Evolutionary conservation across 164 flowering plant species (phyloP).

Genomic region (Aristolochia fimbriata): DNA sequence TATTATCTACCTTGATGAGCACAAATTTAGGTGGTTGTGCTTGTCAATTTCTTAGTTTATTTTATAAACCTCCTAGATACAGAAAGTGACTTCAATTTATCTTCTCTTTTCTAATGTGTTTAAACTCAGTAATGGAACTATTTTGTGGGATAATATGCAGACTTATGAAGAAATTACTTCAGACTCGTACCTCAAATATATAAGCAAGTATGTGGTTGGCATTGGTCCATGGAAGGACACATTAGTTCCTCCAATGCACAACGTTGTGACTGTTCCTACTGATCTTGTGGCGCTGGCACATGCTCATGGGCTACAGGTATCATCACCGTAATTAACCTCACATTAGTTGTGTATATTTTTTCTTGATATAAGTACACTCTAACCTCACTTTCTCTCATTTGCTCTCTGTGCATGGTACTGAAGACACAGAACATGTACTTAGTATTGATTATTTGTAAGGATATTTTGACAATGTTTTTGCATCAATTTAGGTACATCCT

Average conservation of each 20-base stretch:
- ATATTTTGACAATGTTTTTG: no score
- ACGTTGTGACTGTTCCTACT: slow-evolving; percentile 50
- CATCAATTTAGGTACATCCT: slow-evolving; percentile 70
- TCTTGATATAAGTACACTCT: no score
- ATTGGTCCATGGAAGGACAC: slow-evolving; percentile 99
- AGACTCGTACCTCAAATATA: slow-evolving; percentile 62
- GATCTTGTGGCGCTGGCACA: slow-evolving; percentile 94
- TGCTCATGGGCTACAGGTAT: slow-evolving; percentile 72
- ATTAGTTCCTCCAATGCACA: slow-evolving; percentile 46
- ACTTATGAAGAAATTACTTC: slow-evolving; percentile 84
- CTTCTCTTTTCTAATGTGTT: background rate
- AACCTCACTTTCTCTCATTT: background rate
- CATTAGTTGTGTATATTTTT: no score
- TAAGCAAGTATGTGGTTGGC: slow-evolving; percentile 80
- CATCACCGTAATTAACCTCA: background rate
- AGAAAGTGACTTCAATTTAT: background rate
- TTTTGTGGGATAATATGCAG: slow-evolving; percentile 28
- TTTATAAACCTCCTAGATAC: no score
- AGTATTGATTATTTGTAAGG: no score
- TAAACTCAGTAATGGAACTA: slow-evolving; percentile 3
- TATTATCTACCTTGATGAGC: no score
- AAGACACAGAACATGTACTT: no score
- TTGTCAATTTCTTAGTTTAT: no score
- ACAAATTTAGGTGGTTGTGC: no score
- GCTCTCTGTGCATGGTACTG: no score